A percentile compares a stretch with the other conserved stretches of the same genome.
These are phyloP conservation scores for Clarireedia paspali DNA, from an alignment of 2,329 filamentous ascomycete species.

Conservation along the genomic window DNA sequence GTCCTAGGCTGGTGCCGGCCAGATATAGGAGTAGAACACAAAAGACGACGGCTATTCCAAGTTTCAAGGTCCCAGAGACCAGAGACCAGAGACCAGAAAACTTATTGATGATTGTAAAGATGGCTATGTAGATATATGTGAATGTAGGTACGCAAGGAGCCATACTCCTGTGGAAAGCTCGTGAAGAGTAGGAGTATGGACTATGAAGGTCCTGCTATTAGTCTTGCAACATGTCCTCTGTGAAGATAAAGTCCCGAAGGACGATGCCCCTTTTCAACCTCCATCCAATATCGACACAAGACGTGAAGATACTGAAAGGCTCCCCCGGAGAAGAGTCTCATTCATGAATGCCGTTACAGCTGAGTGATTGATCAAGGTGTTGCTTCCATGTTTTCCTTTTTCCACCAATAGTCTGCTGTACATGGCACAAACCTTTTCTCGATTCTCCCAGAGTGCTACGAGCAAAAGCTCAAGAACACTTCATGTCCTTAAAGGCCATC, in stretches of 20 bases:
- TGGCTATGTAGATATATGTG: neutral
- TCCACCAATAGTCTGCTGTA: too few relatives aligned
- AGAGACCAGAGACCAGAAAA: neutral
- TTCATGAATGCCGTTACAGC: conserved; percentile 30
- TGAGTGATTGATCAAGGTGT: conserved; percentile 38
- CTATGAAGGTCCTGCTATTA: conserved; percentile 44
- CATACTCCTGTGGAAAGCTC: conserved; percentile 37
- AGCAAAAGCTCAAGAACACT: too few relatives aligned
- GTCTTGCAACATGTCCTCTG: conserved; percentile 39
- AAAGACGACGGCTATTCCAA: too few relatives aligned
- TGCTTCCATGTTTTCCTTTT: conserved; percentile 13
- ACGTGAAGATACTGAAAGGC: conserved; percentile 38
- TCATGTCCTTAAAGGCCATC: too few relatives aligned
- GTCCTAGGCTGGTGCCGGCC: too few relatives aligned
- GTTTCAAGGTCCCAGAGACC: too few relatives aligned
- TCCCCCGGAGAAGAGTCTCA: conserved; percentile 37
- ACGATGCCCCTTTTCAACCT: conserved; percentile 31
- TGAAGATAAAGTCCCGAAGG: conserved; percentile 28
- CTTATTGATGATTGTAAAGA: neutral
- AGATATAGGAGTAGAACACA: too few relatives aligned
- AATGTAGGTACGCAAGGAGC: conserved; percentile 46
- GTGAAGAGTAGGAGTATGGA: conserved; percentile 42
- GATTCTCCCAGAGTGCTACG: too few relatives aligned
- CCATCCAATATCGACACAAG: conserved; percentile 37
- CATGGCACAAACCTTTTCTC: too few relatives aligned